Evolutionary conservation across 2,329 filamentous ascomycete genomes (phyloP), one percentile per base, ranked within the genome.

Genomic region (Colletotrichum eremochloae): DNA sequence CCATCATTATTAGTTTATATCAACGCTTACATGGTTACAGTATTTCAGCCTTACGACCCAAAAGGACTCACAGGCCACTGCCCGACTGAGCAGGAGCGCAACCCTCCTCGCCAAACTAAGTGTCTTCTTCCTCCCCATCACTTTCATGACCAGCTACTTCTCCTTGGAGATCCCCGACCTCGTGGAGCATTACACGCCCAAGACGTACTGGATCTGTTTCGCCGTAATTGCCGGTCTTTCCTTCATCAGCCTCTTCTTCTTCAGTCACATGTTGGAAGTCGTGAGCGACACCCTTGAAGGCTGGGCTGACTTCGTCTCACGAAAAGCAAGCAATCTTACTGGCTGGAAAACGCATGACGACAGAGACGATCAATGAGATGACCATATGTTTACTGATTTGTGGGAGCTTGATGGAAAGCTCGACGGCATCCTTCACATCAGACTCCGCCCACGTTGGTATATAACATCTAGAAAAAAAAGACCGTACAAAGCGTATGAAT

Each of bases 31-130:
- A 63, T 72, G 4, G 18, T 12, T 48, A 36, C 71, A 93, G 91
- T 94, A 94, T 79, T 94, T 94, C 85, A 94, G 93, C 79, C 86
- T 95, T 74, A 93, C 92, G 70, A 90, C 92, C 24, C 90, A 94
- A 77, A 94, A 93, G 78, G 92, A 94, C 79, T 93, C 92, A 0
- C 88, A 90, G 74, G 89, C 90, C 5, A 92, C 94, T 14, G 92
- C 93, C 71, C 87, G 91, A 29, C 86, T 95, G 29, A 94, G 92
- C 0, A 86, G 92, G 69, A 91, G 92, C 74, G 93, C 92, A 4
- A 89, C 94, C 5, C 83, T 95, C 6, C 85, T 95, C 14, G 92
- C 92, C 58, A 94, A 95, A 79, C 89, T 92, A 7, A 93, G 91
- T 15, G 92, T 94, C 52, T 84, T 94, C 63, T 95, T 95, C 82